These are phyloP conservation scores for Anthoceros angustus DNA, from an alignment of 225 moss, liverwort and hornwort species.

Conservation along the genomic window DNA sequence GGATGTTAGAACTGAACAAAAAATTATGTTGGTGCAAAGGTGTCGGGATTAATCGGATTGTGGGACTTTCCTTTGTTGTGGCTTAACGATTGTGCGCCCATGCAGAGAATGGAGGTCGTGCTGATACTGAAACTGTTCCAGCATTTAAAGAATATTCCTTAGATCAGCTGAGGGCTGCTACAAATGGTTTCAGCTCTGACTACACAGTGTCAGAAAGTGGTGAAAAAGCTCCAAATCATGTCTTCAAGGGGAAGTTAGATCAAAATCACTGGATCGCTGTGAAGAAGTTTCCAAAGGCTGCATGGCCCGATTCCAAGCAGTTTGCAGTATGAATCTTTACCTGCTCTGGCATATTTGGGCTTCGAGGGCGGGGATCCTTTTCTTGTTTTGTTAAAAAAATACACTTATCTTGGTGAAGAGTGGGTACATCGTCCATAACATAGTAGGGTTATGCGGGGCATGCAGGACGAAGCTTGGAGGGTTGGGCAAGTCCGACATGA, in stretches of 20 bases:
- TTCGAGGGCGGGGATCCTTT: not conserved
- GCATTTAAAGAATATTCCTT: slow-evolving; percentile 64
- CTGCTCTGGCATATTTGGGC: not conserved
- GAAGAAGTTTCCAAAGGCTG: slow-evolving; percentile 86
- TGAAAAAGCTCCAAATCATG: slow-evolving; percentile 90
- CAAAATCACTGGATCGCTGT: slow-evolving; percentile 86
- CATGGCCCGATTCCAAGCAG: slow-evolving; percentile 95
- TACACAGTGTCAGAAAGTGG: slow-evolving; percentile 93
- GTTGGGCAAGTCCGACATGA: slow-evolving; percentile 95
- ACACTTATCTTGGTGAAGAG: no score
- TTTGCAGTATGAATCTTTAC: slow-evolving; percentile 47
- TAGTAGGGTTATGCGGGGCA: no score
- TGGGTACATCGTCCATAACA: no score
- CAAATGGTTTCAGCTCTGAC: slow-evolving; percentile 81
- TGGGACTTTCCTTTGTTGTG: not conserved
- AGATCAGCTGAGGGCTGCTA: slow-evolving; percentile 73
- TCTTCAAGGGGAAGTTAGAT: slow-evolving; percentile 88
- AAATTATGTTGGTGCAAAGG: no score
- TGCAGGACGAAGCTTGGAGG: slow-evolving; percentile 92
- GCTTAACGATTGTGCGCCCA: slow-evolving; percentile 4
- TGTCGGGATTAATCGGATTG: no score
- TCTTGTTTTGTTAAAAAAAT: no score
- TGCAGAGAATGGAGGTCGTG: slow-evolving; percentile 67
- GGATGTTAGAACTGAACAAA: no score
- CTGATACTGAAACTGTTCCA: slow-evolving; percentile 75